Evolutionary conservation across 1,284 basidiomycete species (phyloP).

Genomic region (Trichosporon asahii): DNA sequence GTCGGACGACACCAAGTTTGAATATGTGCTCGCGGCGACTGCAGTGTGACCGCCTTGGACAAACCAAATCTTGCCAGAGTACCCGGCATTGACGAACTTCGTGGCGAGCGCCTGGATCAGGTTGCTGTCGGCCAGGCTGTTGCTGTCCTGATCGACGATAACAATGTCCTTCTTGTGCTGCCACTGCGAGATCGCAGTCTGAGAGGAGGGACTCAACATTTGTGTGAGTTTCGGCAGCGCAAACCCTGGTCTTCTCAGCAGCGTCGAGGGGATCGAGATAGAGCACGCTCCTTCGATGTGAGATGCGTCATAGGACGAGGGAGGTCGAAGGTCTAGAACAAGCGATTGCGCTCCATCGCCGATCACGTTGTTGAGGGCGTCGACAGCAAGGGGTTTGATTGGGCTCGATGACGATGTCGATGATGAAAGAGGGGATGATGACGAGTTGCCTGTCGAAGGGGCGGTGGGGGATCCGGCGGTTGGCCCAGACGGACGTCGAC

Average conservation of each 20-base stretch:
- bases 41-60: slow-evolving; percentile 73
- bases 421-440: neutral
- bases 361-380: slow-evolving; percentile 24
- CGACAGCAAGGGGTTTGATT: slow-evolving; percentile 29
- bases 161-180: slow-evolving; percentile 64
- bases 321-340: slow-evolving; percentile 83
- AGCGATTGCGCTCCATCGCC: slow-evolving; percentile 46
- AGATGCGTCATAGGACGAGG: slow-evolving; percentile 65
- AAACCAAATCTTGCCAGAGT: slow-evolving; percentile 65
- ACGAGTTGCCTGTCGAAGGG: neutral
- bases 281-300: slow-evolving; percentile 73
- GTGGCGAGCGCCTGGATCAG: slow-evolving; percentile 74
- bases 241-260: slow-evolving; percentile 83
- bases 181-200: slow-evolving; percentile 57
- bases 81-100: slow-evolving; percentile 75
- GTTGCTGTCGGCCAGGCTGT: slow-evolving; percentile 60
- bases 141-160: slow-evolving; percentile 76
- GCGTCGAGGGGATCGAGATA: slow-evolving; percentile 86
- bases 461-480: neutral
- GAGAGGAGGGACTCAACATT: slow-evolving; percentile 66
- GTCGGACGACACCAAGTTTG: neutral
- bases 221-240: slow-evolving; percentile 67
- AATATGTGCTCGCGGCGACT: slow-evolving; percentile 5
- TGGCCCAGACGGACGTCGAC: slow-evolving; percentile 1
- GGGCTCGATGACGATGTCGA: slow-evolving; percentile 3